These are phyloP conservation scores for Ampelomyces quisqualis DNA, from an alignment of 2,329 filamentous ascomycete genomes.

Conservation along the genomic window DNA sequence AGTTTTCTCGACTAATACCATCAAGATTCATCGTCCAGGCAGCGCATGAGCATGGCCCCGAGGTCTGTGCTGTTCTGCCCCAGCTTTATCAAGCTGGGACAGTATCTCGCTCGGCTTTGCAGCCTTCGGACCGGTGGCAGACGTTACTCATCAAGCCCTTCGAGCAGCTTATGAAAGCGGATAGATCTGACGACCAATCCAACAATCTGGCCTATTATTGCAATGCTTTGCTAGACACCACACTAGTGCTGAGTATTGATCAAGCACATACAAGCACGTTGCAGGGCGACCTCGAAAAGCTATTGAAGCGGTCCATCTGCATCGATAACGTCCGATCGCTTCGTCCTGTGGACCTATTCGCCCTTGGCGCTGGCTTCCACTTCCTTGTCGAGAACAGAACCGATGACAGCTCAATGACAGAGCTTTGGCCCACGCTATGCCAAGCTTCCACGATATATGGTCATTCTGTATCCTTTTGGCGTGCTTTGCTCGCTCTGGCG, in stretches of 20 bases:
- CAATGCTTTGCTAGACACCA: slow-evolving; percentile 34
- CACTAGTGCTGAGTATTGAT: slow-evolving; percentile 23
- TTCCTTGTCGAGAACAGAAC: slow-evolving; percentile 65
- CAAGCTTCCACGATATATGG: slow-evolving; percentile 67
- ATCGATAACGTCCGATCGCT: slow-evolving; percentile 1
- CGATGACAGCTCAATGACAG: slow-evolving; percentile 51
- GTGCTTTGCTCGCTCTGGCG: slow-evolving; percentile 57
- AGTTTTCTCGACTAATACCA: slow-evolving; percentile 24
- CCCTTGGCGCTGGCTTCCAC: slow-evolving; percentile 72
- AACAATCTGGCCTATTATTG: slow-evolving; percentile 25
- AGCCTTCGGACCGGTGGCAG: slow-evolving; percentile 35
- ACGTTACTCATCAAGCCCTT: slow-evolving; percentile 65
- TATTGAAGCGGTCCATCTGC: slow-evolving; percentile 22
- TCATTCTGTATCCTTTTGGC: slow-evolving; percentile 47
- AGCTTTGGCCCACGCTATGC: slow-evolving; percentile 65
- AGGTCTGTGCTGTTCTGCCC: slow-evolving; percentile 37
- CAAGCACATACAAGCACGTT: slow-evolving; percentile 23
- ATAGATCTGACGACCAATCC: slow-evolving; percentile 7
- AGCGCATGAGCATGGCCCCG: slow-evolving; percentile 33
- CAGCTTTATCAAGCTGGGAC: slow-evolving; percentile 25
- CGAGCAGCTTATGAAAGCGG: slow-evolving; percentile 50
- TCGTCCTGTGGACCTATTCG: slow-evolving; percentile 54
- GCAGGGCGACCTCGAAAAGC: slow-evolving; percentile 20
- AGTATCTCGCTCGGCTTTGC: slow-evolving; percentile 19
- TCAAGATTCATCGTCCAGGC: slow-evolving; percentile 65